Conservation (phyloP, 106 monocot species). For the Platanthera guangdongensis region DNA sequence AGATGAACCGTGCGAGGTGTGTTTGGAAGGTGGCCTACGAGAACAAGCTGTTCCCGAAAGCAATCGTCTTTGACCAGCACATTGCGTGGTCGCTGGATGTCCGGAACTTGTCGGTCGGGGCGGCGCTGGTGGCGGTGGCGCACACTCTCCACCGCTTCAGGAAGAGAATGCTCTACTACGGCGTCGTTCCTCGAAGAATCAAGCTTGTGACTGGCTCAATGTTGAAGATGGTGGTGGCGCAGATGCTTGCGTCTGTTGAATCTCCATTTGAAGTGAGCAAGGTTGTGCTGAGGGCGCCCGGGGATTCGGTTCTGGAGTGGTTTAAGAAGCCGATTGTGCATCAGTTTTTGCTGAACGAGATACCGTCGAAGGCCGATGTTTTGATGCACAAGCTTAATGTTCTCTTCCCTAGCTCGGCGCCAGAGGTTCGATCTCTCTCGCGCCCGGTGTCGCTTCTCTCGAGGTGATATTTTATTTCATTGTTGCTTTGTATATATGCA, state of each 20-base stretch:
- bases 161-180: constrained; percentile 97
- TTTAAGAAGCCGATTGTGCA: constrained; percentile 97
- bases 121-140: constrained; percentile 70
- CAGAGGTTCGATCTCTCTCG: constrained; percentile 59
- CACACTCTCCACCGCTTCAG: constrained; percentile 98
- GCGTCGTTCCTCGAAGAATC: constrained; percentile 80
- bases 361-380: constrained; percentile 78
- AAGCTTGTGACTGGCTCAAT: constrained; percentile 89
- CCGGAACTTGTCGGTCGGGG: constrained; percentile 81
- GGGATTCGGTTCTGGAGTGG: constrained; percentile 88
- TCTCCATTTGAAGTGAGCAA: constrained; percentile 97
- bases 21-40: constrained; percentile 98
- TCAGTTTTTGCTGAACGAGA: constrained; percentile 91
- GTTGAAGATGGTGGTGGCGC: constrained; percentile 84
- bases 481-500: background rate
- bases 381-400: constrained; percentile 92
- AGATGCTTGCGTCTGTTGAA: constrained; percentile 58
- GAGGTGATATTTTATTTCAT: constrained; percentile 14
- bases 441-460: constrained; percentile 29
- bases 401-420: constrained; percentile 84
- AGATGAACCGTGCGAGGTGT: constrained; percentile 88
- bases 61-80: constrained; percentile 96
- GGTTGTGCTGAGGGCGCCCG: constrained; percentile 85
- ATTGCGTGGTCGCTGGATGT: constrained; percentile 96
- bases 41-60: constrained; percentile 92